Conservation (phyloP, 306 rosid species). For the Oxytropis ochrocephala region DNA sequence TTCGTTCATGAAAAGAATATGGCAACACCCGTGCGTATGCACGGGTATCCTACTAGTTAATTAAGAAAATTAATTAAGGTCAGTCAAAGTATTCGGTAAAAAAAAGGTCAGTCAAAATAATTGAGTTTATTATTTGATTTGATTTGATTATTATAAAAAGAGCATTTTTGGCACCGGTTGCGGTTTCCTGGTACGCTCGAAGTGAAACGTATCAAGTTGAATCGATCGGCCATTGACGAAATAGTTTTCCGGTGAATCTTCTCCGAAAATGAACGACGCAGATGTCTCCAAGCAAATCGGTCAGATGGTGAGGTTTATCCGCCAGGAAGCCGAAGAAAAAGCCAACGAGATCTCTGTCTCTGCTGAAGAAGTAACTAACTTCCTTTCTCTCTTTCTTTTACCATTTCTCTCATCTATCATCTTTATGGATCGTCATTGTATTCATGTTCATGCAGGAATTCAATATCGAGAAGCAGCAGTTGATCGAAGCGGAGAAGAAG, state of each 20-base stretch:
- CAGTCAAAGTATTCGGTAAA: too few relatives aligned
- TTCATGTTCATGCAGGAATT: conserved; percentile 48
- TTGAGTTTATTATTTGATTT: too few relatives aligned
- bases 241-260: conserved; percentile 19
- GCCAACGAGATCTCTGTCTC: conserved; percentile 97
- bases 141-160: not conserved
- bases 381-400: not conserved
- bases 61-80: too few relatives aligned
- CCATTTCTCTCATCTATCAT: not conserved
- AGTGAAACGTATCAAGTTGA: not conserved
- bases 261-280: conserved; percentile 79
- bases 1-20: too few relatives aligned
- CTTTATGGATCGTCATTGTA: not conserved
- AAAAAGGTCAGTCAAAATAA: too few relatives aligned
- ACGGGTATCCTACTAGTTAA: too few relatives aligned
- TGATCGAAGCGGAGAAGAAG: conserved; percentile 94
- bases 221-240: not conserved
- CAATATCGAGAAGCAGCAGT: conserved; percentile 91
- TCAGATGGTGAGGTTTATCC: conserved; percentile 96
- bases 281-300: conserved; percentile 96
- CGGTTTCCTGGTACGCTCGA: not conserved
- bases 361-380: conserved; percentile 64
- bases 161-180: not conserved
- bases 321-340: conserved; percentile 94
- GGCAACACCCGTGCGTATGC: too few relatives aligned